phyloP scores from a whole-genome alignment of 2,329 filamentous ascomycete species.

The Metarhizium anisopliae region DNA sequence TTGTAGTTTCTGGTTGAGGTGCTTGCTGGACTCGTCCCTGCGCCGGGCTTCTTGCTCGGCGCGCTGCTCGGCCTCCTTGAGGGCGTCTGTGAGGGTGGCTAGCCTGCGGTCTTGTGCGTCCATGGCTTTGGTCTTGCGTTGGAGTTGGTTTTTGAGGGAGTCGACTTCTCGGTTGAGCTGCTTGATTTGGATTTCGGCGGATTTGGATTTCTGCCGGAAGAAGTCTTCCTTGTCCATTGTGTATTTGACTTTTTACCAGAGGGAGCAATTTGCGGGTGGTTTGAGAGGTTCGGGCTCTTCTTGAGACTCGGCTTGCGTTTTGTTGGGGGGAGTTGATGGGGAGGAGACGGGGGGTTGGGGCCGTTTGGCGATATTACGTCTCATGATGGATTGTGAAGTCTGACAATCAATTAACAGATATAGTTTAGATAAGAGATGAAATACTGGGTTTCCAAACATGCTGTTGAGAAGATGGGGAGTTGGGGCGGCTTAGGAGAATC shows the following conservation, averaged over 20 bases:
- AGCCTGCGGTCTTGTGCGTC: background rate
- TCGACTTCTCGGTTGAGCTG: background rate
- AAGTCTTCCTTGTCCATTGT: background rate
- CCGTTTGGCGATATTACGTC: too few relatives aligned
- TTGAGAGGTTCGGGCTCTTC: background rate
- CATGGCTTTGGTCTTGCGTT: background rate
- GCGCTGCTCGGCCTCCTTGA: background rate
- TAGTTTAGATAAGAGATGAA: too few relatives aligned
- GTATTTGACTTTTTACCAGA: conserved; percentile 1
- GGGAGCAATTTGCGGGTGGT: background rate
- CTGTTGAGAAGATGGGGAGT: too few relatives aligned
- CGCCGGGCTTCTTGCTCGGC: background rate
- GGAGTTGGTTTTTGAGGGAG: background rate
- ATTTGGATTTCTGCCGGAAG: background rate
- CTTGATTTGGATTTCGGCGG: background rate
- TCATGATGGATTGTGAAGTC: too few relatives aligned
- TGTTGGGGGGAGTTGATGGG: too few relatives aligned
- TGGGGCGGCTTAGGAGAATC: too few relatives aligned
- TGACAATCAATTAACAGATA: too few relatives aligned
- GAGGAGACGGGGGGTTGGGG: too few relatives aligned
- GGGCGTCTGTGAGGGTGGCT: background rate
- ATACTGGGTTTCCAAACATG: too few relatives aligned
- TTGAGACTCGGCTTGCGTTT: too few relatives aligned
- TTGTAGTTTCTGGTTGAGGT: background rate
- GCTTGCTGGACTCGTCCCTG: background rate